Conservation (phyloP, 108 stramenopile genomes). For the Thalassiosira profunda region DNA sequence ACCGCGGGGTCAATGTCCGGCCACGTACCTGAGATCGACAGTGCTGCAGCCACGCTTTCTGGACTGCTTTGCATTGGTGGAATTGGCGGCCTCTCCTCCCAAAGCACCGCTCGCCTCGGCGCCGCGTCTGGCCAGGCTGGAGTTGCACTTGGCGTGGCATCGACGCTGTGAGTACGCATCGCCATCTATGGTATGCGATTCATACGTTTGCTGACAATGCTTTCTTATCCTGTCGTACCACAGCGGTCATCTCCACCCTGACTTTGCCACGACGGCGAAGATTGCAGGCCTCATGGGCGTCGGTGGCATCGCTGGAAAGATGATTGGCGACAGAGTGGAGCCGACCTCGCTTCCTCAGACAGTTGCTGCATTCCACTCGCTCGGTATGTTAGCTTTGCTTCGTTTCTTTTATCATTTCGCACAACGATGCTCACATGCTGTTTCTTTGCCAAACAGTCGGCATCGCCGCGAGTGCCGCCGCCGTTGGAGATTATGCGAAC, state of each 20-base stretch:
- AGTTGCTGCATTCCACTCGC: constrained; percentile 98
- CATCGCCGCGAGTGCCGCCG: constrained; percentile 92
- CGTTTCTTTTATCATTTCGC: no score
- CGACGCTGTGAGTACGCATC: constrained; percentile 89
- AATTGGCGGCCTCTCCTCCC: constrained; percentile 95
- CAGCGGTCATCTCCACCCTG: constrained; percentile 80
- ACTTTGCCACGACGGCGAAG: constrained; percentile 70
- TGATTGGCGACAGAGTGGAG: constrained; percentile 90
- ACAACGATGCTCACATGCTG: no score
- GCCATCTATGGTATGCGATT: no score
- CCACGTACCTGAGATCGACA: constrained; percentile 87
- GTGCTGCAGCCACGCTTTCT: constrained; percentile 87
- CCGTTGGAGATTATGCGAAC: constrained; percentile 90
- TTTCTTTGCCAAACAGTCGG: no score
- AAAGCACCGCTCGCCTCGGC: constrained; percentile 95
- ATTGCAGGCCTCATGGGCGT: constrained; percentile 90
- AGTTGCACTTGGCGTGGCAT: constrained; percentile 95
- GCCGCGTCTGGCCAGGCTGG: constrained; percentile 97
- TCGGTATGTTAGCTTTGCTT: no score
- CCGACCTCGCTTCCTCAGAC: constrained; percentile 98
- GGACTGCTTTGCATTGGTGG: constrained; percentile 98
- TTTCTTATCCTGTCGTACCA: neutral
- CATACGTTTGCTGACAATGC: no score
- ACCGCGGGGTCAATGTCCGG: constrained; percentile 77
- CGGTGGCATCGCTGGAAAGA: constrained; percentile 93